Evolutionary conservation across 495 filamentous ascomycete genomes (phyloP).

Genomic region (Cercophora sp.): DNA sequence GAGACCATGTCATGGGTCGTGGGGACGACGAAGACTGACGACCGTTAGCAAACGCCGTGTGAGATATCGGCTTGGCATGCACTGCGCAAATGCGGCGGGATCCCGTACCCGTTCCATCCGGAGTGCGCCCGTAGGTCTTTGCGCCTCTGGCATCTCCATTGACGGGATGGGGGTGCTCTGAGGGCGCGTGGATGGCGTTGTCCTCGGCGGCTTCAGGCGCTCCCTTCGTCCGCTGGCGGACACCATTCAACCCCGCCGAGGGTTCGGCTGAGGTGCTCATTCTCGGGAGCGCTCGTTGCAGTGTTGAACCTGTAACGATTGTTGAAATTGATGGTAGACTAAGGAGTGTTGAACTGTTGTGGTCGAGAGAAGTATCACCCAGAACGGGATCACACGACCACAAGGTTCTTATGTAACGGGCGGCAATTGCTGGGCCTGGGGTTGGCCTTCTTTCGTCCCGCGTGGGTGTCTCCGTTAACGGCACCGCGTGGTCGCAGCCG

Average conservation of each 20-base stretch:
- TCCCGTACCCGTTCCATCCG: conserved; percentile 77
- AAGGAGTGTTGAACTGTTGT: background rate
- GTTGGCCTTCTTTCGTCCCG: conserved; percentile 2
- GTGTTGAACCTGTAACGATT: conserved; percentile 6
- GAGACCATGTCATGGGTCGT: conserved; percentile 99
- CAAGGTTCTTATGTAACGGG: background rate
- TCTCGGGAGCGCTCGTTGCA: conserved; percentile 1
- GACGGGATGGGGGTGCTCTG: background rate
- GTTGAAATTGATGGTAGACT: background rate
- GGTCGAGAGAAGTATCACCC: conserved; percentile 2
- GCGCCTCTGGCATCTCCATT: conserved; percentile 33
- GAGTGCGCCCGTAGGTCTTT: conserved; percentile 88
- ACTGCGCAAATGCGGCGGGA: no score
- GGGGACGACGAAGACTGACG: conserved; percentile 94
- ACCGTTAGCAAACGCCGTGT: no score
- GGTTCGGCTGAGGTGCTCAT: conserved; percentile 24
- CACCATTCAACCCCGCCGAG: conserved; percentile 21
- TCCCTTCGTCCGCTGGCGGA: conserved; percentile 22
- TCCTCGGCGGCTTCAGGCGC: background rate
- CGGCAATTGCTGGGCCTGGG: conserved; percentile 1
- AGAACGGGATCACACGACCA: conserved; percentile 1
- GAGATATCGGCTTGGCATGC: no score
- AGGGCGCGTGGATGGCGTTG: background rate
- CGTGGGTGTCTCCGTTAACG: background rate
- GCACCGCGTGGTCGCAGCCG: background rate